These are phyloP conservation scores for Nicotiana rustica DNA, from an alignment of 305 asterid genomes.

Conservation along the genomic window DNA sequence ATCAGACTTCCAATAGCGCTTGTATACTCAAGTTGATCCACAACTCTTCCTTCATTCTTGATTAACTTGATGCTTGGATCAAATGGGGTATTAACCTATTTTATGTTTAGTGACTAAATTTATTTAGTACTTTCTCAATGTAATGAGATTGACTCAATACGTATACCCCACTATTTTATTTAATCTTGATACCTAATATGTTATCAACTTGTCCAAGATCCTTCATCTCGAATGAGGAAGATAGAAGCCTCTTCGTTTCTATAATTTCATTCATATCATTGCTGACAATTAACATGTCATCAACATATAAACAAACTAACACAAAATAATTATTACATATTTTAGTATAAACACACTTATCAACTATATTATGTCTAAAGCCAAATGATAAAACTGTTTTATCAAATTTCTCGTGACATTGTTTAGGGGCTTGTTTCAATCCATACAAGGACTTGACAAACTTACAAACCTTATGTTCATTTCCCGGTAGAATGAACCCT, in stretches of 20 bases:
- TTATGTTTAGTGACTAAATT: background rate
- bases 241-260: background rate
- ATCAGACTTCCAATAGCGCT: too few species aligned
- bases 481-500: background rate
- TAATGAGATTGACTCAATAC: background rate
- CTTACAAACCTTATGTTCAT: background rate
- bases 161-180: background rate
- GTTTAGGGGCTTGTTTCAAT: too few species aligned
- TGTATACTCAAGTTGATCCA: background rate
- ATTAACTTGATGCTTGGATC: background rate
- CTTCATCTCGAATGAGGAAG: background rate
- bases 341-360: background rate
- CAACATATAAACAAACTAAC: background rate
- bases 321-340: background rate
- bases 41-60: too few species aligned
- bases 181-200: background rate
- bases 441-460: background rate
- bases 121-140: background rate
- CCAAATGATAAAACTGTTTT: background rate
- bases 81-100: background rate
- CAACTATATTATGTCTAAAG: background rate
- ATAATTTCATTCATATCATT: background rate
- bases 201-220: background rate
- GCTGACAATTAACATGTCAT: background rate
- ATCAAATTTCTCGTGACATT: too few species aligned